Evolutionary conservation across 495 filamentous ascomycete genomes (phyloP).

Genomic region (Aspergillus leporis): DNA sequence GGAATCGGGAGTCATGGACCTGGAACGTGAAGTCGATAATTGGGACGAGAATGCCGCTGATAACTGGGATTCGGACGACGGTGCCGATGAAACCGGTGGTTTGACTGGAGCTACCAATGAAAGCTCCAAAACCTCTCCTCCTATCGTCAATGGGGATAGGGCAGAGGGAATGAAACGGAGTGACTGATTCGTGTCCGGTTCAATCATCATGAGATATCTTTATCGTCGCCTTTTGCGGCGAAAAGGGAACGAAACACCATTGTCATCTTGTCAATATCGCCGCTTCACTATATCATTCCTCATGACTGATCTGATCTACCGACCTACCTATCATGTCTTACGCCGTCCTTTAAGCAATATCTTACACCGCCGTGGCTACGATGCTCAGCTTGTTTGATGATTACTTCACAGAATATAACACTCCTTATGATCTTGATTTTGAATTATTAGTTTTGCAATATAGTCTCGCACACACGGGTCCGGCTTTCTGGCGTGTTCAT

Average conservation of each 20-base stretch:
- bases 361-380: not conserved
- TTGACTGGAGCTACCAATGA: slow-evolving; percentile 11
- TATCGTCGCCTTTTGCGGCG: not conserved
- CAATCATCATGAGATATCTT: not conserved
- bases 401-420: not conserved
- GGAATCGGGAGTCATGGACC: slow-evolving; percentile 52
- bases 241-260: not conserved
- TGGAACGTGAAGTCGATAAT: slow-evolving; percentile 77
- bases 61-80: slow-evolving; percentile 68
- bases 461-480: not conserved
- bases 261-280: not conserved
- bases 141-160: slow-evolving; percentile 1
- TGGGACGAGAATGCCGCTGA: slow-evolving; percentile 83
- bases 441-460: not conserved
- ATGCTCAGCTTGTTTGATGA: not conserved
- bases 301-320: not conserved
- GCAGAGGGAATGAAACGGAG: slow-evolving; percentile 24
- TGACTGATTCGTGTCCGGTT: slow-evolving; percentile 26
- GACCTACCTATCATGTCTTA: not conserved
- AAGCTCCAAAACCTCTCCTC: slow-evolving; percentile 10
- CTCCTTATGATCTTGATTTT: slow-evolving; percentile 1
- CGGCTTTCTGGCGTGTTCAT: not conserved
- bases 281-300: not conserved
- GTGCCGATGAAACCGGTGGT: slow-evolving; percentile 15
- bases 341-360: not conserved